Percentiles rank a stretch among this genome's conserved stretches.
phyloP scores from a whole-genome alignment of 768 basidiomycete species.

The Suillus paluster region DNA sequence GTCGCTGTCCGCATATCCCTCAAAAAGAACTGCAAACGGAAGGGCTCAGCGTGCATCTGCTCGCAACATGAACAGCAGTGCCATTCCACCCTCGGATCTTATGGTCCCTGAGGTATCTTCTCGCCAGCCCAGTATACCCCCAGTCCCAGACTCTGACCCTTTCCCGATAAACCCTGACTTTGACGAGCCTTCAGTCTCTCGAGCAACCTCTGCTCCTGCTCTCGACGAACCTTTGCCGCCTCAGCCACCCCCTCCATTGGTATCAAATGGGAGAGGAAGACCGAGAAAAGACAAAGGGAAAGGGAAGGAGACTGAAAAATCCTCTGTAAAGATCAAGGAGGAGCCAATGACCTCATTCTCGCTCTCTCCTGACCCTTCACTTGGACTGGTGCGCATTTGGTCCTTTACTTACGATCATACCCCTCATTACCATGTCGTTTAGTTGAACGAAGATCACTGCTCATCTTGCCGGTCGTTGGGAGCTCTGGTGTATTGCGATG shows the following conservation, averaged over 20 bases:
- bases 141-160: slow-evolving; percentile 55
- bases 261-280: slow-evolving; percentile 31
- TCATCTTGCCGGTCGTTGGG: slow-evolving; percentile 84
- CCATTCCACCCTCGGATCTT: slow-evolving; percentile 36
- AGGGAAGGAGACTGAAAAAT: slow-evolving; percentile 45
- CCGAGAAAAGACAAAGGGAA: slow-evolving; percentile 51
- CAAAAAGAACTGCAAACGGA: slow-evolving; percentile 56
- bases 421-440: slow-evolving; percentile 22
- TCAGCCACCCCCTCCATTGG: neutral
- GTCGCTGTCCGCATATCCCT: slow-evolving; percentile 18
- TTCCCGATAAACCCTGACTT: slow-evolving; percentile 60
- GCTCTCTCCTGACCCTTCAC: slow-evolving; percentile 40
- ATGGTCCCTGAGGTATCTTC: slow-evolving; percentile 46
- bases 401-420: slow-evolving; percentile 8
- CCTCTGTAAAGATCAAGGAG: slow-evolving; percentile 46
- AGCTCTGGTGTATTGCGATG: slow-evolving; percentile 94
- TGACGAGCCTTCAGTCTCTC: slow-evolving; percentile 59
- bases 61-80: slow-evolving; percentile 58
- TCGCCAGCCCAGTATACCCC: slow-evolving; percentile 42
- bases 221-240: slow-evolving; percentile 29
- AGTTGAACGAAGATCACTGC: slow-evolving; percentile 83
- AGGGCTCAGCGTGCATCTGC: slow-evolving; percentile 77
- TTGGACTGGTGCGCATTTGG: slow-evolving; percentile 40
- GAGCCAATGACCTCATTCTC: slow-evolving; percentile 42
- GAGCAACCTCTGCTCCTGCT: slow-evolving; percentile 58